Evolutionary conservation across 139 green algal species (phyloP), one percentile per base, ranked within the genome.

Genomic region (Eudorina sp.): DNA sequence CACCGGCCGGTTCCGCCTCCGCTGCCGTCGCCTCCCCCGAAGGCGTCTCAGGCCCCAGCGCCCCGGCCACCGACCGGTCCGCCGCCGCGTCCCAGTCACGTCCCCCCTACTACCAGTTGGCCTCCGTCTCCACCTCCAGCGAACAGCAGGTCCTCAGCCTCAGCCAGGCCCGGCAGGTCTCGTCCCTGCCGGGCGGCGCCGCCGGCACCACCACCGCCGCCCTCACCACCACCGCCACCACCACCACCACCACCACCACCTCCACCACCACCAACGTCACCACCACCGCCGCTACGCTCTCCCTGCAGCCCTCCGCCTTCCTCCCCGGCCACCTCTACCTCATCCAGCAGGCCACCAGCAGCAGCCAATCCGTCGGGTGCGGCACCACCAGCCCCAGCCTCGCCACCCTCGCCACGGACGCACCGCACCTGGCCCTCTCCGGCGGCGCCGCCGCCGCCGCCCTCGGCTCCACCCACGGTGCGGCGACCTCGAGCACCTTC

Each of bases 321-420:
- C 36, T 81, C 9, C 75, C 48, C 48, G 53, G 48, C 48, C 75
- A 83, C 16, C 45, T 68, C 48, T 69, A 48, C 66, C 19, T 75
- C 34, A 75, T 75, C 4, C 79, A 86, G 41, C 79, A 62, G 1
- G 43, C 79, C 43, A 76, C 60, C 41, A 76, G 79, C 60, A 86
- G 79, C 60, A 76, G n/a, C 79, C 58, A 45, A 23, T 86, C 79
- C 4, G 29, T 7, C 1, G 41, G 79, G 0, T 41, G n/a, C 40
- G 2, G 27, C 60, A 38, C 41, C 29, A 27, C 40, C 53, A 21
- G 29, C 78, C 40, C 48, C 38, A 1, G 45, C 72, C 27, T 13
- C n/a, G 9, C 68, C 16, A 3, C 13, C 13, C 41, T 51, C 78
- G n/a, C n/a, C n/a, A n/a, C n/a, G n/a, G 13, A 55, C 48, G 48